These are phyloP conservation scores for Linderina pennispora DNA, from an alignment of 192 early-diverging fungal genomes.

Conservation along the genomic window DNA sequence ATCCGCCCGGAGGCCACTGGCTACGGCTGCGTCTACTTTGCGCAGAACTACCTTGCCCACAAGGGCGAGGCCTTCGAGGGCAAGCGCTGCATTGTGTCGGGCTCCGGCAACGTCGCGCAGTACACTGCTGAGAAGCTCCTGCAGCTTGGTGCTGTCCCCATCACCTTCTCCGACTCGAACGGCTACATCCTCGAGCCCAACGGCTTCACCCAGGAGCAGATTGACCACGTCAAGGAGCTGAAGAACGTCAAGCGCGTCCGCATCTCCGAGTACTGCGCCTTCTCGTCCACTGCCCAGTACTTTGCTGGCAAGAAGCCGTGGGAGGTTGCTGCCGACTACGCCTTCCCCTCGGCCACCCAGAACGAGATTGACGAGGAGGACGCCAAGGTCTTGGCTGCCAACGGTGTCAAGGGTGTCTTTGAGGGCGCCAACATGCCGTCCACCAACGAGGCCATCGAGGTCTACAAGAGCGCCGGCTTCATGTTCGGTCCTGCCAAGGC, in stretches of 20 bases:
- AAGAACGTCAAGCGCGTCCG: constrained; percentile 50
- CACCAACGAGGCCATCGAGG: constrained; percentile 50
- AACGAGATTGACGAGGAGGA: constrained; percentile 53
- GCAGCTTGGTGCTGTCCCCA: constrained; percentile 47
- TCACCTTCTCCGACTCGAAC: constrained; percentile 52
- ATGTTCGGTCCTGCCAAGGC: constrained; percentile 53
- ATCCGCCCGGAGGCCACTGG: constrained; percentile 53
- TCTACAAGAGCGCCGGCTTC: constrained; percentile 44
- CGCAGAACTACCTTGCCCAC: constrained; percentile 46
- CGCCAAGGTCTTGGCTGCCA: constrained; percentile 45
- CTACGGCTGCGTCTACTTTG: constrained; percentile 53
- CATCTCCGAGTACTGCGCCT: constrained; percentile 46
- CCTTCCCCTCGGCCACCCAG: constrained; percentile 53
- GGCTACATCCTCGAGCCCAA: constrained; percentile 47
- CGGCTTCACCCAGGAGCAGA: constrained; percentile 48
- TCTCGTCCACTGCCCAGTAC: constrained; percentile 46
- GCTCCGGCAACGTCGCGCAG: constrained; percentile 52
- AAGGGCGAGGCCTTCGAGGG: constrained; percentile 46
- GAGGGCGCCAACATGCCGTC: constrained; percentile 56
- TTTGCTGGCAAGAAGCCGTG: constrained; percentile 50
- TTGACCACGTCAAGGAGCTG: constrained; percentile 48
- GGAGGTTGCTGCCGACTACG: constrained; percentile 47
- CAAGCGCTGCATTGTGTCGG: constrained; percentile 49
- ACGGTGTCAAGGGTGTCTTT: constrained; percentile 46
- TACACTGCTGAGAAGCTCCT: constrained; percentile 52